Evolutionary conservation across 1,284 basidiomycete species (phyloP), one percentile per base, ranked within the genome.

Genomic region (Apiotrichum akiyoshidainum): DNA sequence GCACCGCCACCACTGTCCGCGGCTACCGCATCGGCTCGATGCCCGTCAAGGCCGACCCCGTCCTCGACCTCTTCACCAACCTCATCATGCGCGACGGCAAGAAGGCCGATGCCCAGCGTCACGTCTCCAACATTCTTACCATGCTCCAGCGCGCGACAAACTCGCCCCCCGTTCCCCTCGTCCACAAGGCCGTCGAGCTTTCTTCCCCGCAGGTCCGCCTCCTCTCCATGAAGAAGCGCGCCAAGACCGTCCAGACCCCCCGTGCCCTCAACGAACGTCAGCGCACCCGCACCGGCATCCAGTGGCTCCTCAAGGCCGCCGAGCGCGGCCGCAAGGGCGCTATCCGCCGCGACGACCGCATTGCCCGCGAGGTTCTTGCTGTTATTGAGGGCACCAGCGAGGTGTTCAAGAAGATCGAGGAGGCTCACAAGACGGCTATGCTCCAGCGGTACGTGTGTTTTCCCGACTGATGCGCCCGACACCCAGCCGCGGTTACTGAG

Each of bases 201-300:
- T 84, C 85, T 2, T 81, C 88, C 2, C 91, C 91, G 2, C 84
- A 86, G 6, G 83, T 91, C 39, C 71, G 73, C 19, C 64, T 81
- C 39, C 70, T 83, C 50, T 82, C 80, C 35, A 82, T 83, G 66
- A 79, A 79, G 52, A 79, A 80, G 47, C 83, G 84, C 2, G 83
- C 84, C 6, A 91, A 90, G 77, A 81, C 80, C 19, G 71, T 85
- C n/a, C 73, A 81, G 41, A 83, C 81, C 51, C 91, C 91, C 0
- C 78, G 84, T 17, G 84, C 88, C 9, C 79, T 93, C 59, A 85
- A 81, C 55, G 90, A 92, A 78, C 85, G 88, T 69, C 88, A 91
- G 78, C 82, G 90, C 46, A 83, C 85, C 37, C 81, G 82, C 34
- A 81, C 78, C 55, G 90, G 85, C 5, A 80, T 93, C 39, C 70